Percentiles rank a stretch among this genome's conserved stretches.
These are phyloP conservation scores for Bretschneidera sinensis DNA, from an alignment of 345 rosid species.

Conservation along the genomic window DNA sequence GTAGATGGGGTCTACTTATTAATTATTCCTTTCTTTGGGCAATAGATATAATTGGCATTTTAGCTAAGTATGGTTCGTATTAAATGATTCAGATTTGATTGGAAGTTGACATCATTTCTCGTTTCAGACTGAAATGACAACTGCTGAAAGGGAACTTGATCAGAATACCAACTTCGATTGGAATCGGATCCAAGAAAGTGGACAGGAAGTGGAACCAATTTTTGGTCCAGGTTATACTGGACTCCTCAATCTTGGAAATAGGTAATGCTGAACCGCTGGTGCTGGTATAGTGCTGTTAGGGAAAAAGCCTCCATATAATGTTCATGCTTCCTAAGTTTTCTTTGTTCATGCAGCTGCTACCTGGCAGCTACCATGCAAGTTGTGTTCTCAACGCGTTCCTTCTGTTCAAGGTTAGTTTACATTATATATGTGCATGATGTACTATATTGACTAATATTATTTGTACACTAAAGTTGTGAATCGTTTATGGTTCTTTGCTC, in stretches of 20 bases:
- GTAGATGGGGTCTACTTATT: no score
- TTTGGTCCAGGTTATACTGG: slow-evolving; percentile 97
- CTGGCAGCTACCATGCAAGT: slow-evolving; percentile 99
- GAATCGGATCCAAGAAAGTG: slow-evolving; percentile 99
- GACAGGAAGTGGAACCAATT: slow-evolving; percentile 73
- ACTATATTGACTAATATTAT: slow-evolving; percentile 6
- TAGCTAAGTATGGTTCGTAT: no score
- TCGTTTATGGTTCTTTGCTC: slow-evolving; percentile 13
- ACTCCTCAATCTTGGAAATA: slow-evolving; percentile 94
- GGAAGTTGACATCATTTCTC: no score
- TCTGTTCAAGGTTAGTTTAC: slow-evolving; percentile 61
- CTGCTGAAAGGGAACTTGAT: slow-evolving; percentile 99
- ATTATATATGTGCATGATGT: neutral
- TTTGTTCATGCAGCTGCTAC: slow-evolving; percentile 71
- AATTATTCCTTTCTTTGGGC: no score
- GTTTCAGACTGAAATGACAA: slow-evolving; percentile 95
- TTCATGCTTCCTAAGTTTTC: slow-evolving; percentile 20
- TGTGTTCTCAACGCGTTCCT: slow-evolving; percentile 69
- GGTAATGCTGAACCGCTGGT: slow-evolving; percentile 48
- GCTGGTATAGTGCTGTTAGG: slow-evolving; percentile 2
- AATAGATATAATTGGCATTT: no score
- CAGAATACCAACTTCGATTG: slow-evolving; percentile 96
- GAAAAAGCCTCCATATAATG: slow-evolving; percentile 8
- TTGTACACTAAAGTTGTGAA: neutral
- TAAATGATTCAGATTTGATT: no score